A percentile compares a stretch with the other conserved stretches of the same genome.
Conservation (phyloP, 768 basidiomycete species). For the Artomyces pyxidatus region DNA sequence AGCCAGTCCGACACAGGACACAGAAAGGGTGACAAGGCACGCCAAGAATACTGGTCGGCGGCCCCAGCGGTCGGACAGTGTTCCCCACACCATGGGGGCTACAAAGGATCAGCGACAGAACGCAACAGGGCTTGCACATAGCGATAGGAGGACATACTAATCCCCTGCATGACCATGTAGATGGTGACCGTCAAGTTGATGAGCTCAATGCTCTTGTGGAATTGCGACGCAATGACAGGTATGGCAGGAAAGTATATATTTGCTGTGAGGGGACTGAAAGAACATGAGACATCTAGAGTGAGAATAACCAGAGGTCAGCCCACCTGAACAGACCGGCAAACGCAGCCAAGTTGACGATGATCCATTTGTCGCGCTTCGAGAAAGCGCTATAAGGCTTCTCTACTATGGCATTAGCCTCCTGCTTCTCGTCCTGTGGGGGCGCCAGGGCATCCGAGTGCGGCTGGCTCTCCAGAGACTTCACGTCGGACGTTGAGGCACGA, state of each 20-base stretch:
- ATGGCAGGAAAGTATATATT: conserved; percentile 80
- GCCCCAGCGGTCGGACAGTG: conserved; percentile 49
- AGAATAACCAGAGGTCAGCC: not conserved
- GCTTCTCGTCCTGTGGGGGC: not conserved
- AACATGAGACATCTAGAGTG: not conserved
- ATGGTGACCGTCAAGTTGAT: conserved; percentile 79
- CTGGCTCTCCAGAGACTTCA: no score
- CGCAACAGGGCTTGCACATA: not conserved
- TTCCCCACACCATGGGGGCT: conserved; percentile 56
- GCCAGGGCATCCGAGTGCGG: no score
- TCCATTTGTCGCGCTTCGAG: conserved; percentile 54
- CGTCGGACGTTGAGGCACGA: no score
- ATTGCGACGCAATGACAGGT: conserved; percentile 52
- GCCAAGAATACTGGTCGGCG: conserved; percentile 54
- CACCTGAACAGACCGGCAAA: conserved; percentile 61
- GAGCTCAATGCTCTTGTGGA: conserved; percentile 57
- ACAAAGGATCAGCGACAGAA: not conserved
- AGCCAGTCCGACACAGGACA: conserved; percentile 61
- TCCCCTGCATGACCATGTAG: conserved; percentile 63
- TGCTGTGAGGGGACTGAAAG: conserved; percentile 53
- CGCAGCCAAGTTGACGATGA: conserved; percentile 50
- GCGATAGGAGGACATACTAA: conserved; percentile 33
- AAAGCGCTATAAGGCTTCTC: conserved; percentile 38
- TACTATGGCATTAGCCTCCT: no score
- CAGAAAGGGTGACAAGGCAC: conserved; percentile 54